These are phyloP conservation scores for Fragaria ananassa DNA, from an alignment of 306 rosid genomes.

Conservation along the genomic window DNA sequence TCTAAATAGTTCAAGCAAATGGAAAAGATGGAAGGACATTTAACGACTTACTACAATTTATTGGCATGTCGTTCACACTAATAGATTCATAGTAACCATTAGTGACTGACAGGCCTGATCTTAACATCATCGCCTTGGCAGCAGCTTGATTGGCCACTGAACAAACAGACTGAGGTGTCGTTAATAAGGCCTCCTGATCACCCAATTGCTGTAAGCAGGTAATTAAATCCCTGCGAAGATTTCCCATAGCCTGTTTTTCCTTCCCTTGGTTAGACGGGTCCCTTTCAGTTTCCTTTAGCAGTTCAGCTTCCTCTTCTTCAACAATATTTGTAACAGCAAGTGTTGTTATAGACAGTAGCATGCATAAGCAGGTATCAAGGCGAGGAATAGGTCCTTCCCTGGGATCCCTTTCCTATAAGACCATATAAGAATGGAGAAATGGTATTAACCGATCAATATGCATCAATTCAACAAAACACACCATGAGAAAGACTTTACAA, in stretches of 20 bases:
- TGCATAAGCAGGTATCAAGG: slow-evolving; percentile 75
- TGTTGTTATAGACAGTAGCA: slow-evolving; percentile 68
- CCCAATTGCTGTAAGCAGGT: slow-evolving; percentile 77
- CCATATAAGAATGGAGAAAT: slow-evolving; percentile 8
- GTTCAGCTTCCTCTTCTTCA: slow-evolving; percentile 85
- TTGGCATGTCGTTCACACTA: slow-evolving; percentile 54
- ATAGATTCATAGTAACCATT: slow-evolving; percentile 45
- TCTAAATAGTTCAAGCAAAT: slow-evolving; percentile 23
- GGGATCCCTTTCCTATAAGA: slow-evolving; percentile 72
- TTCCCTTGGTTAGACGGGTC: slow-evolving; percentile 47
- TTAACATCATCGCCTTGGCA: slow-evolving; percentile 67
- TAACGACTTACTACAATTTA: slow-evolving; percentile 63
- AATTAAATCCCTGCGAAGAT: slow-evolving; percentile 60
- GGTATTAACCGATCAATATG: not conserved
- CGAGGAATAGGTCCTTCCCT: slow-evolving; percentile 77
- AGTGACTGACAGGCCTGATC: slow-evolving; percentile 57
- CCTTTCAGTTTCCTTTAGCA: slow-evolving; percentile 56
- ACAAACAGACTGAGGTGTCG: slow-evolving; percentile 60
- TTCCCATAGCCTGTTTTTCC: slow-evolving; percentile 49
- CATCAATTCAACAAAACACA: not conserved
- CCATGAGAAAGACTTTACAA: not conserved
- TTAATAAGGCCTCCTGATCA: slow-evolving; percentile 59
- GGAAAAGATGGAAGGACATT: slow-evolving; percentile 23
- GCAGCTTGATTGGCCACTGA: slow-evolving; percentile 85
- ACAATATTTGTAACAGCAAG: slow-evolving; percentile 59